A percentile compares a stretch with the other conserved stretches of the same genome.
phyloP scores from a whole-genome alignment of 2,329 filamentous ascomycete species.

The Aspergillus spinulosporus region DNA sequence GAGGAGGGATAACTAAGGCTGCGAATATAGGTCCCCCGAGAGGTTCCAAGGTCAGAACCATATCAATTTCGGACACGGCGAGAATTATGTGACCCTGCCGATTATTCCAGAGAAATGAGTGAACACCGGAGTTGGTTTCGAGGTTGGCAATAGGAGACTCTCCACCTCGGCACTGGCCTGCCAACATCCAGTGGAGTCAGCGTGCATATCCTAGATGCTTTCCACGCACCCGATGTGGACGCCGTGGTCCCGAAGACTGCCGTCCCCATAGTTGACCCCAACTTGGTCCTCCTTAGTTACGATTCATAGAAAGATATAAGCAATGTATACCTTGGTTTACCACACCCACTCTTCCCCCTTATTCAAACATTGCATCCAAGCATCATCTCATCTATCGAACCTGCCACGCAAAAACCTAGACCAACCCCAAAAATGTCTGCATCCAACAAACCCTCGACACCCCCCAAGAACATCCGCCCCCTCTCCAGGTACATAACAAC shows the following conservation, averaged over 20 bases:
- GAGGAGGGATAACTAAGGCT: not conserved
- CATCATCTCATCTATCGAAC: slow-evolving; percentile 35
- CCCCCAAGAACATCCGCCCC: slow-evolving; percentile 34
- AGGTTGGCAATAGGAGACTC: slow-evolving; percentile 32
- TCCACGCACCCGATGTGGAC: slow-evolving; percentile 21
- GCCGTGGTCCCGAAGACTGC: slow-evolving; percentile 25
- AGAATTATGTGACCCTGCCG: slow-evolving; percentile 53
- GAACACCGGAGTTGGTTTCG: slow-evolving; percentile 36
- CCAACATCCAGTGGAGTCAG: too few species aligned
- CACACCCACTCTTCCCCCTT: not conserved
- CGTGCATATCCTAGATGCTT: not conserved
- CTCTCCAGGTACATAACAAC: slow-evolving; percentile 34
- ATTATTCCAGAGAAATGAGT: slow-evolving; percentile 43
- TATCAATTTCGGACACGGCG: slow-evolving; percentile 49
- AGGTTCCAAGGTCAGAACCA: slow-evolving; percentile 51
- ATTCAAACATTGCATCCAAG: not conserved
- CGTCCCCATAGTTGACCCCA: slow-evolving; percentile 20
- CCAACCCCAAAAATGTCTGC: slow-evolving; percentile 23
- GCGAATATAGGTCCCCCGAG: slow-evolving; percentile 38
- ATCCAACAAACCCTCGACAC: slow-evolving; percentile 31
- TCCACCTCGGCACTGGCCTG: slow-evolving; percentile 13
- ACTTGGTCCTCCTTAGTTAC: too few species aligned
- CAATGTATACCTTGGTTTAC: not conserved
- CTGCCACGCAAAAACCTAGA: slow-evolving; percentile 26
- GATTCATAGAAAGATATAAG: not conserved